These are phyloP conservation scores for Microbotryum intermedium DNA, from an alignment of 1,284 basidiomycete genomes.

Conservation along the genomic window DNA sequence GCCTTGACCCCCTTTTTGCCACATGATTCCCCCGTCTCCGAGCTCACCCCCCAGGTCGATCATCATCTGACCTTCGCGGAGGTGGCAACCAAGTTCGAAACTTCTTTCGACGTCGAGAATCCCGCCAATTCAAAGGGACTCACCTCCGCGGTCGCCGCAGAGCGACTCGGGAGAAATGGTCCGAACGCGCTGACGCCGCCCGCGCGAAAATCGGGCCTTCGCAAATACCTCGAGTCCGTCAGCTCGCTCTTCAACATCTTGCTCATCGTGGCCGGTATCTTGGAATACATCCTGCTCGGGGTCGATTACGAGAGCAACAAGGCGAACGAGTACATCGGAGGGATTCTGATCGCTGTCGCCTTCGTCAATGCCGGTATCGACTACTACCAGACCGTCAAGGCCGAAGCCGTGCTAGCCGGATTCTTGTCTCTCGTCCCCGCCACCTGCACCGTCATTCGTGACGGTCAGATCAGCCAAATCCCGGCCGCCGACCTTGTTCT, in stretches of 20 bases:
- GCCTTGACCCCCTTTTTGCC: too few species aligned
- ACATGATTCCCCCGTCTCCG: too few species aligned
- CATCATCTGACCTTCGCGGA: conserved; percentile 47
- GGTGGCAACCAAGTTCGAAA: conserved; percentile 44
- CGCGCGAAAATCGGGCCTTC: background rate
- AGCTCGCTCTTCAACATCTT: conserved; percentile 60
- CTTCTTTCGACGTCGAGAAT: conserved; percentile 50
- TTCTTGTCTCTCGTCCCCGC: conserved; percentile 65
- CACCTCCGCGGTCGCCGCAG: conserved; percentile 49
- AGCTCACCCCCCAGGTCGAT: conserved; percentile 38
- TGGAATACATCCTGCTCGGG: conserved; percentile 57
- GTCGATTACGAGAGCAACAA: conserved; percentile 57
- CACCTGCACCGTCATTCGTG: conserved; percentile 55
- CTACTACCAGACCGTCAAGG: conserved; percentile 53
- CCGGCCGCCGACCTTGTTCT: conserved; percentile 58
- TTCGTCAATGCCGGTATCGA: conserved; percentile 62
- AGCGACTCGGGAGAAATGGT: conserved; percentile 50
- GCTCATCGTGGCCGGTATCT: conserved; percentile 41
- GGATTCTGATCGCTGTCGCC: conserved; percentile 58
- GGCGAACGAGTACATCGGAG: conserved; percentile 58
- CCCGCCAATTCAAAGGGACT: conserved; percentile 50
- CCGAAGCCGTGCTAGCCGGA: conserved; percentile 58
- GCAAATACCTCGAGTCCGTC: conserved; percentile 51
- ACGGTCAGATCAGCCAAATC: conserved; percentile 50
- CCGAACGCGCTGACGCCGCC: conserved; percentile 51